phyloP scores from a whole-genome alignment of 2,329 filamentous ascomycete genomes.

The Xylaria sp. region DNA sequence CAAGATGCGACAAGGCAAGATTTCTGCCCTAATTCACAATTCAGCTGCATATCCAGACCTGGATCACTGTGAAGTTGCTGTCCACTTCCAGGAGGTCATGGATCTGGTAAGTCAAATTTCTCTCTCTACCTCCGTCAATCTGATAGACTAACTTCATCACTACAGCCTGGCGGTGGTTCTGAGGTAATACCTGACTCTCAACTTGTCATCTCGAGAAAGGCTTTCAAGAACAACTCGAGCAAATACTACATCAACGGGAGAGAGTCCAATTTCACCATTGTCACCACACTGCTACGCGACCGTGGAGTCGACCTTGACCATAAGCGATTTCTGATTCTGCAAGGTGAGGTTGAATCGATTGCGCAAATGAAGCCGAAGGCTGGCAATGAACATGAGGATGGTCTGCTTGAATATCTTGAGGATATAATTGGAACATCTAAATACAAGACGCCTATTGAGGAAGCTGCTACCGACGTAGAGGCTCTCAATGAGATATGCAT shows the following conservation, averaged over 20 bases:
- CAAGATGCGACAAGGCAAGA: conserved; percentile 99
- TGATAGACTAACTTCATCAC: conserved; percentile 45
- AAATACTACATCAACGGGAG: conserved; percentile 97
- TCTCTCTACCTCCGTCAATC: not conserved
- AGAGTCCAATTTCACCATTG: conserved; percentile 89
- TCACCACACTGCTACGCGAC: conserved; percentile 86
- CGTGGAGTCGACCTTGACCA: conserved; percentile 95
- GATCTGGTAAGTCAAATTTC: conserved; percentile 69
- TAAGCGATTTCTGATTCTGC: conserved; percentile 96
- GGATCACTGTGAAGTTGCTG: conserved; percentile 93
- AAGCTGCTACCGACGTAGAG: conserved; percentile 90
- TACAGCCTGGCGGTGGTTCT: conserved; percentile 74
- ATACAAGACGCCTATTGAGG: conserved; percentile 97
- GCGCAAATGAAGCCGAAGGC: conserved; percentile 99
- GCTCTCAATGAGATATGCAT: conserved; percentile 92
- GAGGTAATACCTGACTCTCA: conserved; percentile 85
- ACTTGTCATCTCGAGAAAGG: conserved; percentile 87
- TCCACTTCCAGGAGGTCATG: conserved; percentile 95
- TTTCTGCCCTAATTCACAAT: conserved; percentile 97
- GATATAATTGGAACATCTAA: conserved; percentile 99
- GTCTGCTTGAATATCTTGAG: conserved; percentile 94
- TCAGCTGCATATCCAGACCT: conserved; percentile 87
- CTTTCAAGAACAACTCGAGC: conserved; percentile 98
- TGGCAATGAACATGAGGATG: conserved; percentile 93
- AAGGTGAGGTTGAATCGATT: conserved; percentile 98